phyloP scores from a whole-genome alignment of 257 asterid genomes.

The Solanum tacnaense region DNA sequence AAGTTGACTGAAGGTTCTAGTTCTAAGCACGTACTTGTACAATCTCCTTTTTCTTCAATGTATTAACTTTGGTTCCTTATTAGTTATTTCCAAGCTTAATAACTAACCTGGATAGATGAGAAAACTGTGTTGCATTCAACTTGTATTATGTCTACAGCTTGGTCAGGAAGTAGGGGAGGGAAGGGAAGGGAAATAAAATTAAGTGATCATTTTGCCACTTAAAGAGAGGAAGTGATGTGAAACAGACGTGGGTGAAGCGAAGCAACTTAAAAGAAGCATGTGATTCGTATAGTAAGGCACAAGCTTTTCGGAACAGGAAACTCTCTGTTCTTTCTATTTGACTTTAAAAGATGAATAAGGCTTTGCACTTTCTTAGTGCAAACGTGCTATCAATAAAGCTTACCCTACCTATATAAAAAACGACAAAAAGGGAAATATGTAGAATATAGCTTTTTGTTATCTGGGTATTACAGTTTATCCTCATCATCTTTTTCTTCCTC shows the following conservation, averaged over 20 bases:
- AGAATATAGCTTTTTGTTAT: not conserved
- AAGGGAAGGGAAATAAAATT: not conserved
- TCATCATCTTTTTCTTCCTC: not conserved
- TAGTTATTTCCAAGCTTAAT: not conserved
- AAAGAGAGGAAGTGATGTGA: not conserved
- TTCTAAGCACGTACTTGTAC: not conserved
- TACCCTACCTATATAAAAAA: not conserved
- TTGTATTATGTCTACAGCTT: not conserved
- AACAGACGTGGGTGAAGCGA: not conserved
- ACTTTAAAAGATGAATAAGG: not conserved
- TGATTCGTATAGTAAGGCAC: not conserved
- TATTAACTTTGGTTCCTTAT: not conserved
- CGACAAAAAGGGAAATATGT: not conserved
- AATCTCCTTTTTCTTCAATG: not conserved
- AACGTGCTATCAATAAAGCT: not conserved
- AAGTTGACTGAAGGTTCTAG: not conserved
- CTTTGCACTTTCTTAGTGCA: not conserved
- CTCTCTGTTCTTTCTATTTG: not conserved
- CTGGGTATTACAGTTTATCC: not conserved
- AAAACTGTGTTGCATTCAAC: not conserved
- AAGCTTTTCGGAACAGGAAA: not conserved
- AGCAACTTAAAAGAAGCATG: not conserved
- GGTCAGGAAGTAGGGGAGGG: not conserved
- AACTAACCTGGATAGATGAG: not conserved
- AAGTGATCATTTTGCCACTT: not conserved